Evolutionary conservation across 1,139 yeast genomes (phyloP).

Genomic region (Geotrichum restrictum): DNA sequence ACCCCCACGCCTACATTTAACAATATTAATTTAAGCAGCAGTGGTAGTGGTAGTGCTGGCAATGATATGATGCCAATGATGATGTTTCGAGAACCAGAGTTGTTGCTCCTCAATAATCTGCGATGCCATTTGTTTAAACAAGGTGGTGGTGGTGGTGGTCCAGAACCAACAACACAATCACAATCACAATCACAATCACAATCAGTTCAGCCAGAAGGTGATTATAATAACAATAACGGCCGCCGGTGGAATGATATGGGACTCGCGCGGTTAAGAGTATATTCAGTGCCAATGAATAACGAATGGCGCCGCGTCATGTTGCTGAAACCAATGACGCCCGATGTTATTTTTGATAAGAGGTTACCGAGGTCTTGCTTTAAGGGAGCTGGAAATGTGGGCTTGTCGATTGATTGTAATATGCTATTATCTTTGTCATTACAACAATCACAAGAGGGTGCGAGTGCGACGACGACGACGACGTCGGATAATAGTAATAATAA

Average conservation of each 20-base stretch:
- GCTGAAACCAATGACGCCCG: conserved; percentile 2
- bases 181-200: too few relatives aligned
- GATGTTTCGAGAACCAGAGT: conserved; percentile 22
- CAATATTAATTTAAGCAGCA: too few relatives aligned
- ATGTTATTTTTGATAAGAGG: conserved; percentile 25
- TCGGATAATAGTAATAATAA: too few relatives aligned
- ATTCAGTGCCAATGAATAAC: conserved; percentile 23
- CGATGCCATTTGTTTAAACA: conserved; percentile 27
- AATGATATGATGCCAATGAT: too few relatives aligned
- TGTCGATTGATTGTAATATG: conserved; percentile 27
- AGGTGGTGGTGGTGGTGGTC: conserved; percentile 25
- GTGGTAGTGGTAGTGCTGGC: not conserved
- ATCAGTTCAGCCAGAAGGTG: too few relatives aligned
- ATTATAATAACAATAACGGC: too few relatives aligned
- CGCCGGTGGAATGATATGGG: conserved; percentile 28
- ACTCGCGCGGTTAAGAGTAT: conserved; percentile 28
- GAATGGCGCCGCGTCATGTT: conserved; percentile 12
- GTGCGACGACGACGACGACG: too few relatives aligned
- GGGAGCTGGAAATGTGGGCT: conserved; percentile 30
- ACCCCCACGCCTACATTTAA: not conserved
- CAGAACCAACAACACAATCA: too few relatives aligned
- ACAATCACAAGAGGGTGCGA: too few relatives aligned
- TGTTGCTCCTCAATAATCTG: conserved; percentile 30
- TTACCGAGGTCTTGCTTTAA: conserved; percentile 25
- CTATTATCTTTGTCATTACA: too few relatives aligned